phyloP scores from a whole-genome alignment of 805 yeast genomes.

The Debaryomyces hansenii region DNA sequence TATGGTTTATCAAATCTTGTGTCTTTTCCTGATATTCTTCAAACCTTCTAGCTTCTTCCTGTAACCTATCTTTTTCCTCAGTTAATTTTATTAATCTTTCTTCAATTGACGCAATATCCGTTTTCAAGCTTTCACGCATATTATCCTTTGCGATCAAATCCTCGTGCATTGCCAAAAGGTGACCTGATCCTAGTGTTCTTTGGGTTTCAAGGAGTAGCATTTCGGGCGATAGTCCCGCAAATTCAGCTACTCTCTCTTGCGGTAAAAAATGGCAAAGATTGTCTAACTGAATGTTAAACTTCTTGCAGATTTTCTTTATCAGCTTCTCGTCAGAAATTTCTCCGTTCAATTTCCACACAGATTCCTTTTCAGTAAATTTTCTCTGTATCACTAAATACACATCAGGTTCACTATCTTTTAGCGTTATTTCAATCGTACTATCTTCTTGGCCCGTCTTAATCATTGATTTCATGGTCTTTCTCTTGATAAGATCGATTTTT shows the following conservation, averaged over 20 bases:
- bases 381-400: conserved; percentile 43
- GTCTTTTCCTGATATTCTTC: conserved; percentile 48
- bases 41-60: conserved; percentile 47
- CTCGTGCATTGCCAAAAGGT: conserved; percentile 57
- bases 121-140: conserved; percentile 25
- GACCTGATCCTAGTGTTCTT: conserved; percentile 68
- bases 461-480: conserved; percentile 66
- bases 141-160: conserved; percentile 53
- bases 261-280: conserved; percentile 93
- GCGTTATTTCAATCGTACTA: conserved; percentile 50
- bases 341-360: conserved; percentile 55
- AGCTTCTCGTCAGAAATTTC: conserved; percentile 37
- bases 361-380: conserved; percentile 44
- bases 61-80: conserved; percentile 37
- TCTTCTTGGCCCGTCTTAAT: conserved; percentile 63
- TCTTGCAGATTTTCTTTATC: conserved; percentile 46
- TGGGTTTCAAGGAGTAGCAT: conserved; percentile 75
- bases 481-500: conserved; percentile 66
- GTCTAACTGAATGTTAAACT: conserved; percentile 78
- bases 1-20: conserved; percentile 36
- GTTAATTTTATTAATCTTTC: conserved; percentile 31
- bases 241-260: conserved; percentile 92
- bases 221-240: conserved; percentile 79
- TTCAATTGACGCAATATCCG: conserved; percentile 26
- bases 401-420: conserved; percentile 40